Base-by-base conservation (phyloP, 768 basidiomycete species). In the Coprinellus micaceus region DNA sequence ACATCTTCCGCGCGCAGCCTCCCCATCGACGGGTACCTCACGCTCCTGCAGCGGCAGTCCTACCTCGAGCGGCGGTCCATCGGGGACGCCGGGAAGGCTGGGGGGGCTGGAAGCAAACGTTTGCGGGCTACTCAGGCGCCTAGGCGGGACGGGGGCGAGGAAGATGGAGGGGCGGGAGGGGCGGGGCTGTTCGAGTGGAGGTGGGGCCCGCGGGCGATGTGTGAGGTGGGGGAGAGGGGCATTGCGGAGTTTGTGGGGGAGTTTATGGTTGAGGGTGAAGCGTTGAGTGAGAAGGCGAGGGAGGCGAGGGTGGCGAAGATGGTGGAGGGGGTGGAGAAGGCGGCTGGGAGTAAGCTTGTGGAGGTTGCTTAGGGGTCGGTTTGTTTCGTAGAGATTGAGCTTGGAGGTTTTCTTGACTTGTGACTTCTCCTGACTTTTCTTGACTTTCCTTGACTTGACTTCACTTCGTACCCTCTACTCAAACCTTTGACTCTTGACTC, bases 141-240 rank as follows among this genome's bases (percentile, higher is more conserved):
- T 13, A 29, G n/a, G n/a, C n/a, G 46, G 25, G 46, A 58, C 15
- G 56, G 58, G 13, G 71, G 13, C 13, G 33, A 33, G 33, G 71
- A 19, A 71, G 78, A 46, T 61, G 71, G 6, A 79, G 75, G n/a
- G n/a, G n/a, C n/a, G n/a, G n/a, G n/a, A n/a, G n/a, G n/a, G n/a
- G n/a, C n/a, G 15, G 69, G 70, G 13, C 69, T 73, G 15, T 82
- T 76, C 58, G 90, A 93, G 64, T 93, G 91, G 92, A 81, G 84
- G 17, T 98, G 94, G 94, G 94, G 94, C 2, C 74, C 79, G 25
- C 79, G 91, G 26, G 85, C 93, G 1, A 81, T 87, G 37, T 82
- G 82, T 29, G 95, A 98, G 70, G 82, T 97, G 3, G 88, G 91
- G 1, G 95, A 98, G 69, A 71, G 77, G 57, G 85, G 77, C 12